A percentile compares a stretch with the other conserved stretches of the same genome.
These are phyloP conservation scores for Vicia villosa DNA, from an alignment of 306 rosid species.

Conservation along the genomic window DNA sequence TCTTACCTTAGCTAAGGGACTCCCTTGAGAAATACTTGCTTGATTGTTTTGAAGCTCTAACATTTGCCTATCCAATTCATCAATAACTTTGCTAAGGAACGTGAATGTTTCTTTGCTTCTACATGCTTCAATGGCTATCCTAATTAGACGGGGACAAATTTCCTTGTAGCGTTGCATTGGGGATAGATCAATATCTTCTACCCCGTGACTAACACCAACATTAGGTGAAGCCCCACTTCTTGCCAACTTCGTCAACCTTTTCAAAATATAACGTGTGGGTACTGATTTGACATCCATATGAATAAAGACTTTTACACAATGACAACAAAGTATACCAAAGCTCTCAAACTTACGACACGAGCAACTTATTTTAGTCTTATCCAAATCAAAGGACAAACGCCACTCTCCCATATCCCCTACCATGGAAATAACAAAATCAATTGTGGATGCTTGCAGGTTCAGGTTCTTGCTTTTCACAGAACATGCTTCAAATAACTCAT, in stretches of 20 bases:
- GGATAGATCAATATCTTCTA: background rate
- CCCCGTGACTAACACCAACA: background rate
- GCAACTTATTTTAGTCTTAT: background rate
- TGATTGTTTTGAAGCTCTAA: background rate
- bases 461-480: background rate
- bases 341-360: background rate
- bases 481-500: constrained; percentile 4
- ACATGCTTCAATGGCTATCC: background rate
- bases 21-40: background rate
- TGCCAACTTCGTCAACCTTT: background rate
- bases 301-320: background rate
- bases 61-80: background rate
- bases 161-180: background rate
- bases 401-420: background rate
- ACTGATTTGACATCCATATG: constrained; percentile 2
- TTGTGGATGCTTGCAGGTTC: too few relatives aligned
- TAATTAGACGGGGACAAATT: background rate
- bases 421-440: background rate
- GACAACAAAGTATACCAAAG: constrained; percentile 7
- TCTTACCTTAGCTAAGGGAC: background rate
- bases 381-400: background rate
- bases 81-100: background rate
- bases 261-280: background rate
- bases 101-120: background rate
- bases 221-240: background rate